Conservation (phyloP, 768 basidiomycete genomes). For the Mycena latifolia region DNA sequence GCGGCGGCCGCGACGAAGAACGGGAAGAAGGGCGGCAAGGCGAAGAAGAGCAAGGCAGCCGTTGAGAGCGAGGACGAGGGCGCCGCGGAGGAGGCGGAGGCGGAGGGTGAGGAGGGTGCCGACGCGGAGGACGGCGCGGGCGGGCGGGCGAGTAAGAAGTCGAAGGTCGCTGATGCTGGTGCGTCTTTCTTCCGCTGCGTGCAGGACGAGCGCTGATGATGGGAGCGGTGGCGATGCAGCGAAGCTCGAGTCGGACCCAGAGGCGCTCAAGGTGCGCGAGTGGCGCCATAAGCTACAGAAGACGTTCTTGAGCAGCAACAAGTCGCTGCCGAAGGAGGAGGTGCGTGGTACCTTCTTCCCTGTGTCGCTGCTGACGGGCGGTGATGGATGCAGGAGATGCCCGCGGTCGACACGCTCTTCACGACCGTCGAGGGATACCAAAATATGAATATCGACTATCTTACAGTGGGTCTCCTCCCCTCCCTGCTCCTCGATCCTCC, state of each 20-base stretch:
- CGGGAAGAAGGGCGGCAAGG: conserved; percentile 70
- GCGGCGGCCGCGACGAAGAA: conserved; percentile 58
- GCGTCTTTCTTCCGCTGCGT: conserved; percentile 41
- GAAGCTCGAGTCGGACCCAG: conserved; percentile 76
- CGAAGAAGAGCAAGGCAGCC: conserved; percentile 56
- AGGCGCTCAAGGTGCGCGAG: conserved; percentile 78
- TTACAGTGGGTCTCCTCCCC: conserved; percentile 52
- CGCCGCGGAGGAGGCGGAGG: conserved; percentile 74
- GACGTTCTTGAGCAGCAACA: conserved; percentile 78
- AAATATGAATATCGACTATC: conserved; percentile 81
- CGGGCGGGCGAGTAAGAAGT: conserved; percentile 62
- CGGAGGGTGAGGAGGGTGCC: conserved; percentile 64
- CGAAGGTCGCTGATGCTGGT: conserved; percentile 72
- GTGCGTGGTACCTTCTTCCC: conserved; percentile 52
- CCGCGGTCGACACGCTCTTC: conserved; percentile 77
- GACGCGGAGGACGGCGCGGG: conserved; percentile 68
- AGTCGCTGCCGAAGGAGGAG: conserved; percentile 72
- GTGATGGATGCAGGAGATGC: conserved; percentile 91
- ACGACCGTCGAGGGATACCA: conserved; percentile 82
- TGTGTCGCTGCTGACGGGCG: conserved; percentile 13
- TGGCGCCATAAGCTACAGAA: conserved; percentile 96
- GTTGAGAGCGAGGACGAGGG: conserved; percentile 67
- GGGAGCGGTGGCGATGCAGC: conserved; percentile 37
- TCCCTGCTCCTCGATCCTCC: neutral
- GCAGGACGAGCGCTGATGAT: conserved; percentile 6